Evolutionary conservation across 768 basidiomycete species (phyloP).

Genomic region (Udeniomyces megalosporus): DNA sequence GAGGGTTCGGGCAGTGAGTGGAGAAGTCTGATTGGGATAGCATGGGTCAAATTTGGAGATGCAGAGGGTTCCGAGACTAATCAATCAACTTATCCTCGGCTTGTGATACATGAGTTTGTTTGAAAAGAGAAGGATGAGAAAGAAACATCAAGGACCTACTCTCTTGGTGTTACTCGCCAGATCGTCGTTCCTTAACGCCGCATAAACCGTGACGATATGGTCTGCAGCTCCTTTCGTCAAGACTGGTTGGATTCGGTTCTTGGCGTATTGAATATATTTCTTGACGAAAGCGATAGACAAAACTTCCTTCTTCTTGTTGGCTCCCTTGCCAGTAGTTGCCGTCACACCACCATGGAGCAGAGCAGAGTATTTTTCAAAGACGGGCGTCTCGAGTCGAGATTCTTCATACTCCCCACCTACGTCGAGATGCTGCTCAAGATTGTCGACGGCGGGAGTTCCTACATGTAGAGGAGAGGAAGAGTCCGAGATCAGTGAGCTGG

Average conservation of each 20-base stretch:
- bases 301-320: conserved; percentile 50
- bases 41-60: conserved; percentile 71
- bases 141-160: conserved; percentile 31
- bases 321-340: conserved; percentile 30
- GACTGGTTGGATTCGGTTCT: conserved; percentile 66
- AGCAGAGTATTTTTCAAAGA: conserved; percentile 93
- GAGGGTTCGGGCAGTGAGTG: conserved; percentile 91
- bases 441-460: conserved; percentile 64
- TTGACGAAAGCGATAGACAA: conserved; percentile 88
- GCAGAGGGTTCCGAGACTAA: conserved; percentile 93
- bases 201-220: conserved; percentile 81
- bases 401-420: conserved; percentile 57
- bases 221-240: conserved; percentile 88
- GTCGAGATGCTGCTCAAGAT: conserved; percentile 67
- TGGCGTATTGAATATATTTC: conserved; percentile 96
- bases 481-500: not conserved
- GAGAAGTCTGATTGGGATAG: conserved; percentile 54
- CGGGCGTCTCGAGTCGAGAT: conserved; percentile 46
- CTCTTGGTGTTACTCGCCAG: conserved; percentile 77
- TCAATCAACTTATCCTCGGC: conserved; percentile 47
- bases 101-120: conserved; percentile 11
- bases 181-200: conserved; percentile 78
- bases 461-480: not conserved
- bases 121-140: not conserved
- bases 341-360: conserved; percentile 73